Evolutionary conservation across 2,329 filamentous ascomycete genomes (phyloP).

Genomic region (Fulvia fulva): DNA sequence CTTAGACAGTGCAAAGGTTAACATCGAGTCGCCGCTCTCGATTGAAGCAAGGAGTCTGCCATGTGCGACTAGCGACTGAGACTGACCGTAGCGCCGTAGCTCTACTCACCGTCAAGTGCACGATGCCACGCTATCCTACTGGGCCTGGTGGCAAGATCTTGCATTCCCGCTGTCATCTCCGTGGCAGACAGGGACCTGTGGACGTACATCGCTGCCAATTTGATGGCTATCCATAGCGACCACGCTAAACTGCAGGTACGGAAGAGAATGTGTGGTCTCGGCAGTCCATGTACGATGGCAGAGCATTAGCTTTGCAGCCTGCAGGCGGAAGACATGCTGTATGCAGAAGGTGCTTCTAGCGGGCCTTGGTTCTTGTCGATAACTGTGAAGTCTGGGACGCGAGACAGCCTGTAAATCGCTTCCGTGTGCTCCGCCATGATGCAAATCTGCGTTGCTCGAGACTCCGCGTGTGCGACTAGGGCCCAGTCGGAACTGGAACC

Average conservation of each 20-base stretch:
- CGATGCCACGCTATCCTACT: not conserved
- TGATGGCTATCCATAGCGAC: constrained; percentile 7
- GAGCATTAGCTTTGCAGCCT: not conserved
- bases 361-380: not conserved
- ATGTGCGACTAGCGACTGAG: not conserved
- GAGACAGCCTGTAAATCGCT: not conserved
- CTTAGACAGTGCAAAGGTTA: not conserved
- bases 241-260: constrained; percentile 6
- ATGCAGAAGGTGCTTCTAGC: not conserved
- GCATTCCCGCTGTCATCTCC: constrained; percentile 4
- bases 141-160: not conserved
- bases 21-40: not conserved
- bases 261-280: not conserved
- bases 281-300: not conserved
- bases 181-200: constrained; percentile 6
- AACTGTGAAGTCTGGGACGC: not conserved
- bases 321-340: not conserved
- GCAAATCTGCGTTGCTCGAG: not conserved
- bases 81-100: not conserved
- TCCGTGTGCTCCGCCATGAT: not conserved
- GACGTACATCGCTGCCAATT: constrained; percentile 3
- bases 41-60: not conserved
- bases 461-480: not conserved
- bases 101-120: not conserved
- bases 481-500: not conserved